Conservation (phyloP, 495 filamentous ascomycete genomes). For the Penicillium daleae region DNA sequence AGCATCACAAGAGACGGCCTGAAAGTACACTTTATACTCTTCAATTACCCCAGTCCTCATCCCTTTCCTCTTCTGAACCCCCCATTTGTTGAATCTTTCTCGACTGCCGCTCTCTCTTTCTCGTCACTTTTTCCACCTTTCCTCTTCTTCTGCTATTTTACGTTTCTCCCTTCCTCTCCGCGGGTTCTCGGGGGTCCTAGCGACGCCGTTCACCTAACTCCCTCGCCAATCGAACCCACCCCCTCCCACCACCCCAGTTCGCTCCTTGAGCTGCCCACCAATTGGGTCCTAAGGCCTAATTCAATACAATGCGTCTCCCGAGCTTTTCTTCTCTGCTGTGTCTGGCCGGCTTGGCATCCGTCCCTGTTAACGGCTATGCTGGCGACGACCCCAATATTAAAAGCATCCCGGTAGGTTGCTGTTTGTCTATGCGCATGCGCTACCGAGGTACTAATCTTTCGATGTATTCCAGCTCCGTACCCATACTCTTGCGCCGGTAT, state of each 20-base stretch:
- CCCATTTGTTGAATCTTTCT: background rate
- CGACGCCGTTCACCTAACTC: conserved; percentile 27
- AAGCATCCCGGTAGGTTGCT: conserved; percentile 56
- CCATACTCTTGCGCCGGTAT: conserved; percentile 66
- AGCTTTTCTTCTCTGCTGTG: conserved; percentile 45
- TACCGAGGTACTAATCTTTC: conserved; percentile 27
- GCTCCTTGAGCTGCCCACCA: conserved; percentile 29
- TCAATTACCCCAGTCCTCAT: background rate
- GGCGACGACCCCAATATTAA: conserved; percentile 50
- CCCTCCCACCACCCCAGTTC: conserved; percentile 29
- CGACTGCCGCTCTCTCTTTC: conserved; percentile 7
- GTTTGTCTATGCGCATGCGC: conserved; percentile 11
- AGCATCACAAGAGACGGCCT: conserved; percentile 2
- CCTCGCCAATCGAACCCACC: background rate
- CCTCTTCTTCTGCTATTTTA: conserved; percentile 16
- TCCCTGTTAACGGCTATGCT: conserved; percentile 41
- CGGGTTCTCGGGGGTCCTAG: conserved; percentile 34
- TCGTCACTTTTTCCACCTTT: conserved; percentile 12
- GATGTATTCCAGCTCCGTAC: conserved; percentile 65
- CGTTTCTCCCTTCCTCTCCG: conserved; percentile 19
- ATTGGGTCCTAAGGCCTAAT: conserved; percentile 34
- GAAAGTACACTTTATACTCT: conserved; percentile 16
- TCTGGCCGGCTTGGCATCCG: conserved; percentile 40
- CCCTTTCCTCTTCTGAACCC: background rate
- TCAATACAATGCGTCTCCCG: conserved; percentile 42